Base-by-base conservation (phyloP, 768 basidiomycete species). In the Boletus pseudopeckii region DNA sequence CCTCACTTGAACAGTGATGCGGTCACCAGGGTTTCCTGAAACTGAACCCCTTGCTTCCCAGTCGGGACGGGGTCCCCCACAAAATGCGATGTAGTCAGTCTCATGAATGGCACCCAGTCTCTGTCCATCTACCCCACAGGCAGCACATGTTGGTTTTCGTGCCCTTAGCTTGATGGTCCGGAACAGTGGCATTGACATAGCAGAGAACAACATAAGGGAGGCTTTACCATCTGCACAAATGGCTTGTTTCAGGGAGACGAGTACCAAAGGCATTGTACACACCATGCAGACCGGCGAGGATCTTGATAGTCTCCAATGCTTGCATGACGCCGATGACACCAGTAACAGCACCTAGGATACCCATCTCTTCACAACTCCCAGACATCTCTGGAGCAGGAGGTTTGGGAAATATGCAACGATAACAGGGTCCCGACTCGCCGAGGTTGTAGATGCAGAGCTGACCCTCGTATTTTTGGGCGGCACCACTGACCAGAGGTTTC, bases 401-500 rank as follows among this genome's bases (percentile, higher is more conserved):
- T 48, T 77, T 81, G 0, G 96, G 95, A 69, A 94, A 98, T 40
- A 98, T 71, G 67, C 97, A 98, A 15, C 24, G 81, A 70, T 96
- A 98, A 71, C 97, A 99, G 0, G 94, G 95, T 1, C 92, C 86
- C 28, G 80, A 72, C 18, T 73, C 69, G 7, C 79, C 82, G 5
- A 85, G 71, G 64, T 92, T 90, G 67, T 90, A 93, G 14, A 81
- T 75, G 62, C 82, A 86, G 6, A 93, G 77, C 66, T 92, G 91
- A 0, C 91, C 91, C 55, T 92, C 90, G 60, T 80, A 87, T 61
- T 82, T 82, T 64, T 91, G 91, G 0, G 97, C 97, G 2, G 95
- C 97, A 9, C 96, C 96, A 53, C 90, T 92, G 37, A 98, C 86
- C 37, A 98, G 84, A 15, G 92, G 88, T 44, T 84, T 90, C n/a